phyloP scores from a whole-genome alignment of 108 stramenopile species.

The Fragilaria crotonensis region DNA sequence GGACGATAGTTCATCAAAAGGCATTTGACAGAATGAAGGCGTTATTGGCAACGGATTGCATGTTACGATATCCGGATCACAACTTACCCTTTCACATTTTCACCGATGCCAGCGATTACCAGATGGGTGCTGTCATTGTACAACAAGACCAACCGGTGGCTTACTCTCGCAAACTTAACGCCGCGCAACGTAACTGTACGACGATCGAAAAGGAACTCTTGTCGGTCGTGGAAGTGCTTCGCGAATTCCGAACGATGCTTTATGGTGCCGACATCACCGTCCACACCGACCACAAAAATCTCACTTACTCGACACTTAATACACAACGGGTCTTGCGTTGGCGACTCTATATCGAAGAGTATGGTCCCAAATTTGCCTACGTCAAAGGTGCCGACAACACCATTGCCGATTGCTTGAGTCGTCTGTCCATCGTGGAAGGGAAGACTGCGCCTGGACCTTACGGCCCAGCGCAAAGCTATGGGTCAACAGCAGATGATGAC shows the following conservation, averaged over 20 bases:
- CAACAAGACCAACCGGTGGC: constrained; percentile 35
- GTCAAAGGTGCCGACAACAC: constrained; percentile 32
- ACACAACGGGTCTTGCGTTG: constrained; percentile 31
- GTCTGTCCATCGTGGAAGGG: no score
- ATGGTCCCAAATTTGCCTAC: constrained; percentile 19
- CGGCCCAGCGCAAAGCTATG: constrained; percentile 9
- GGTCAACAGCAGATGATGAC: constrained; percentile 5
- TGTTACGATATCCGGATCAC: constrained; percentile 31
- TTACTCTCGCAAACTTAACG: constrained; percentile 24
- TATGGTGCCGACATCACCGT: constrained; percentile 19
- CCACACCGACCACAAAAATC: constrained; percentile 42
- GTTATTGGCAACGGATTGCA: constrained; percentile 18
- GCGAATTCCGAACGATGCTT: constrained; percentile 32
- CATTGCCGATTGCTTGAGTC: constrained; percentile 32
- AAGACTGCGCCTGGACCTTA: background rate
- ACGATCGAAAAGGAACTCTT: constrained; percentile 39
- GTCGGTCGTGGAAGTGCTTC: constrained; percentile 21
- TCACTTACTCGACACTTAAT: constrained; percentile 17
- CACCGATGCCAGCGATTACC: constrained; percentile 33
- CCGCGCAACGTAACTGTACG: constrained; percentile 30
- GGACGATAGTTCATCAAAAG: constrained; percentile 20
- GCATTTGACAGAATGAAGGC: constrained; percentile 45
- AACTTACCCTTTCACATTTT: constrained; percentile 39
- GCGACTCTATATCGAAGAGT: constrained; percentile 39
- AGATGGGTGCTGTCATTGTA: constrained; percentile 30